Evolutionary conservation across 2,329 filamentous ascomycete genomes (phyloP), one percentile per base, ranked within the genome.

Genomic region (Aureobasidium sp.): DNA sequence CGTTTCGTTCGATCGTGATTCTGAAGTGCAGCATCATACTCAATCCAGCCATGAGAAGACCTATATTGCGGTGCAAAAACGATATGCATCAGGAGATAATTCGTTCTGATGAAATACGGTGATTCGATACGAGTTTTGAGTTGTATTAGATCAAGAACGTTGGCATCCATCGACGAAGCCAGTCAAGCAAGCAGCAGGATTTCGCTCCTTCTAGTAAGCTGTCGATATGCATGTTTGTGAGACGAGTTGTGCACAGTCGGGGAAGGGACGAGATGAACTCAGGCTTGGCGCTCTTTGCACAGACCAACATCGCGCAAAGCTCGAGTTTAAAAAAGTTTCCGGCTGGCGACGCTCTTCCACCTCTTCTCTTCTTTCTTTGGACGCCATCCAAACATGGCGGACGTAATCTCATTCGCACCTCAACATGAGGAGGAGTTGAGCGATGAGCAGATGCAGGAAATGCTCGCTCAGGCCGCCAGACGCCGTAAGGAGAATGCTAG

Each of bases 391-490:
- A 55, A 52, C 27, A 63, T 60, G 55, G 62, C 53, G 47, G 62
- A 59, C 53, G 53, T 52, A 46, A 47, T 58, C 37, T 37, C 51
- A 39, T 26, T 62, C 26, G 15, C 47, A 10, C 44, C 53, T 51
- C 55, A 61, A n/a, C 62, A 66, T 32, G 66, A 68, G 42, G 76
- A 79, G 58, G 79, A 81, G 59, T 74, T 88, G 64, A 83, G 81
- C 41, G 85, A 88, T 70, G 81, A 84, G 66, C 82, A 87, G 70
- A 82, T 89, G 56, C 80, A 84, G 60, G 76, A 82, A 70, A 77
- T 90, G 62, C 79, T 90, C 57, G 78, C 79, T 60, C 80, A 87
- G 73, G 87, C 87, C 62, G 84, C 88, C 68, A 72, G 75, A 63
- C 80, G 86, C 65, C 74, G 89, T 67, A 72, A 76, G 57, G 73